Conservation (phyloP, 306 rosid genomes). For the Acacia confusa region DNA sequence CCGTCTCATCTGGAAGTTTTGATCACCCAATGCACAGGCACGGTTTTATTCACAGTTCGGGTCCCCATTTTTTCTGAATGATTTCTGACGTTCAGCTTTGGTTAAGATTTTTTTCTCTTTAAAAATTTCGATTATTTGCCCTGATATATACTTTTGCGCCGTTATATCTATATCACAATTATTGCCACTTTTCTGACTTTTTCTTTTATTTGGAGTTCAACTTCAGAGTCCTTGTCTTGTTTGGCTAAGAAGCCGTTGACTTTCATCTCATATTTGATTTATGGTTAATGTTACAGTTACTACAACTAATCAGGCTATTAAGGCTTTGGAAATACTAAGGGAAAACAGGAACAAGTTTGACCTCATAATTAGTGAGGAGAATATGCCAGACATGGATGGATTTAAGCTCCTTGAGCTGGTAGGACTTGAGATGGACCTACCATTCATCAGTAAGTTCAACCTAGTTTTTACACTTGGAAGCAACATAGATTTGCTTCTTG, state of each 20-base stretch:
- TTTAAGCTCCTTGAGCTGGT: conserved; percentile 82
- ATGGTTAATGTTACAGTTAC: conserved; percentile 61
- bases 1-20: not conserved
- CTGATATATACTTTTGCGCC: not conserved
- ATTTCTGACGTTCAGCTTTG: conserved; percentile 41
- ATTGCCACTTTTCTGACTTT: not conserved
- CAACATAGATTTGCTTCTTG: conserved; percentile 6
- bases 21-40: not conserved
- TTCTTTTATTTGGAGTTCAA: conserved; percentile 16
- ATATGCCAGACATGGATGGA: conserved; percentile 94
- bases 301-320: conserved; percentile 56
- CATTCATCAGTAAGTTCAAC: conserved; percentile 73
- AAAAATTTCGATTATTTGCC: conserved; percentile 7
- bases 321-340: conserved; percentile 73
- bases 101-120: conserved; percentile 18
- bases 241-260: not conserved
- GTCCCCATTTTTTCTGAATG: not conserved
- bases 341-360: conserved; percentile 66
- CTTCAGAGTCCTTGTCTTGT: not conserved
- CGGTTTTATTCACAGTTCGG: conserved; percentile 7
- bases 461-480: conserved; percentile 6
- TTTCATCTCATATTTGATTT: conserved; percentile 21
- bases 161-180: not conserved
- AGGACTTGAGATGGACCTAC: conserved; percentile 89
- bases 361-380: conserved; percentile 79